These are phyloP conservation scores for Camelina hispida DNA, from an alignment of 345 rosid species.

Conservation along the genomic window DNA sequence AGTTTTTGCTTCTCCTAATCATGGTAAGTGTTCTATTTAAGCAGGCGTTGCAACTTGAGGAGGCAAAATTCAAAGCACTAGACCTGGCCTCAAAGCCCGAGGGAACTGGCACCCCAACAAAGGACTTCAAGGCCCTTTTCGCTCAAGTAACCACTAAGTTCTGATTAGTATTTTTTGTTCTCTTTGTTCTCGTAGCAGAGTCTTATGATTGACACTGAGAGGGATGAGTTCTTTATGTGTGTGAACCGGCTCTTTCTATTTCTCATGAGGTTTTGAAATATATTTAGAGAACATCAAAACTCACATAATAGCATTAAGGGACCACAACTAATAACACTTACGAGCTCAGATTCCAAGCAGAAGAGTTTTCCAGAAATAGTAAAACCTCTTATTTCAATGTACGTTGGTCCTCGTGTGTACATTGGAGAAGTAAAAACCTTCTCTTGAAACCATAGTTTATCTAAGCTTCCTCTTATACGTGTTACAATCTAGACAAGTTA, in stretches of 20 bases:
- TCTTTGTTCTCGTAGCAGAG: slow-evolving; percentile 23
- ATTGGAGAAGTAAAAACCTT: slow-evolving; percentile 37
- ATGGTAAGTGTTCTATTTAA: slow-evolving; percentile 8
- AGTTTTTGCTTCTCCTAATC: neutral
- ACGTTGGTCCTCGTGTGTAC: slow-evolving; percentile 42
- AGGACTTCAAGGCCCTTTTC: slow-evolving; percentile 85
- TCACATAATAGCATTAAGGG: slow-evolving; percentile 17
- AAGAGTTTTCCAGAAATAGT: slow-evolving; percentile 43
- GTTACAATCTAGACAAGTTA: slow-evolving; percentile 38
- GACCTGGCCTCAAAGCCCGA: slow-evolving; percentile 93
- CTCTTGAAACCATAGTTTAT: slow-evolving; percentile 18
- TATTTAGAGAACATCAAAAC: slow-evolving; percentile 30
- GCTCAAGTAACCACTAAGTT: slow-evolving; percentile 66
- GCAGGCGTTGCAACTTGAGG: slow-evolving; percentile 81
- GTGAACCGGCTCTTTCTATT: slow-evolving; percentile 32
- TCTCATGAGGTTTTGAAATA: slow-evolving; percentile 27
- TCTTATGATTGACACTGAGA: slow-evolving; percentile 30
- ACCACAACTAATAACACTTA: slow-evolving; percentile 37
- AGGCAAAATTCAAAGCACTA: slow-evolving; percentile 81
- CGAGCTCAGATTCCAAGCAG: slow-evolving; percentile 39
- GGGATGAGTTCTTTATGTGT: slow-evolving; percentile 20
- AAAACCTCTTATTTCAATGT: slow-evolving; percentile 41
- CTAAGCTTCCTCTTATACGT: slow-evolving; percentile 36
- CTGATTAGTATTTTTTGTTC: slow-evolving; percentile 43
- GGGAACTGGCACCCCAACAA: slow-evolving; percentile 82